These are phyloP conservation scores for Ramalina peruviana DNA, from an alignment of 495 filamentous ascomycete genomes.

Conservation along the genomic window DNA sequence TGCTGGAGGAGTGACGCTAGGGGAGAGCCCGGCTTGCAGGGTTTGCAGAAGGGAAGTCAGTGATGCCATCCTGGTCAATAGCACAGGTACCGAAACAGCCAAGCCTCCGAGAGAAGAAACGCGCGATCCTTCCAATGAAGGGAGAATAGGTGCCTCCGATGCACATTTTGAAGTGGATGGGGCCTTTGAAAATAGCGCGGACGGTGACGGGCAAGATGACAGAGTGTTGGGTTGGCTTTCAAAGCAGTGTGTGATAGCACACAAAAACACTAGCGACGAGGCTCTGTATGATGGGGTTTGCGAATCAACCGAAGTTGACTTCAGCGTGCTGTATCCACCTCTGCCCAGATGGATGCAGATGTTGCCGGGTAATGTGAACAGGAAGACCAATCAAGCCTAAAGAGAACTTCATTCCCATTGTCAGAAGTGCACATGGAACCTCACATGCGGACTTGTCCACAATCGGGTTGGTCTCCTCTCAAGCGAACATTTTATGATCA, in stretches of 20 bases:
- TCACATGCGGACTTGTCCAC: neutral
- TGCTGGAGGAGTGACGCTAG: neutral
- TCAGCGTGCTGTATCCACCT: neutral
- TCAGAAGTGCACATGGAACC: neutral
- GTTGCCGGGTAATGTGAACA: conserved; percentile 6
- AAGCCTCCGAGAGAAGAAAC: neutral
- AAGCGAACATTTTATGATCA: no score
- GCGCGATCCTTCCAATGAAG: neutral
- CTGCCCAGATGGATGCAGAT: conserved; percentile 5
- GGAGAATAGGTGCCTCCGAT: no score
- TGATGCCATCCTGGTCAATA: neutral
- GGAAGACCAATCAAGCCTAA: neutral
- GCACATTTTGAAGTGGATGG: no score
- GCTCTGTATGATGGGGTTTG: no score
- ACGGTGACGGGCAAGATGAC: neutral
- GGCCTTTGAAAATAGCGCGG: neutral
- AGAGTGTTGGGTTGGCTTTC: neutral
- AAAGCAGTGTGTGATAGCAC: neutral
- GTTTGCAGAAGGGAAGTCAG: neutral
- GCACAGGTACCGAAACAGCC: no score
- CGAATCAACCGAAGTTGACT: no score
- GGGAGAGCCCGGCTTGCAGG: neutral
- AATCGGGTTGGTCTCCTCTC: no score
- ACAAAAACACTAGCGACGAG: no score
- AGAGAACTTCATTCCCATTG: neutral